Conservation (phyloP, 495 filamentous ascomycete genomes). For the Venustampulla echinocandica region DNA sequence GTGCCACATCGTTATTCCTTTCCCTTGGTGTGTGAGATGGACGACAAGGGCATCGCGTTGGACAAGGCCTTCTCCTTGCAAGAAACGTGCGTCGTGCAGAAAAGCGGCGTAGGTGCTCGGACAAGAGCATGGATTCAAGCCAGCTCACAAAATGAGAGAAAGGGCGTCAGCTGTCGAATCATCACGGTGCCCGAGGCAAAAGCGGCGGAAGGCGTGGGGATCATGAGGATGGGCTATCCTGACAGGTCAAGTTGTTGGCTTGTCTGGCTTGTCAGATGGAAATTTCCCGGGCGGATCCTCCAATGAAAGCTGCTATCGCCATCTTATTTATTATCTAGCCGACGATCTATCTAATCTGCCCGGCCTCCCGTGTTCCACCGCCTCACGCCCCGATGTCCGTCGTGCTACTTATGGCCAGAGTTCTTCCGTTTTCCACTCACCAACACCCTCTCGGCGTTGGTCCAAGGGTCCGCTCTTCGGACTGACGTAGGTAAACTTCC, state of each 20-base stretch:
- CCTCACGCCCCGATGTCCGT: too few relatives aligned
- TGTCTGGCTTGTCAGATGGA: too few relatives aligned
- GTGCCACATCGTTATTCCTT: too few relatives aligned
- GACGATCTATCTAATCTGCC: too few relatives aligned
- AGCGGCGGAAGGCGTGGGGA: too few relatives aligned
- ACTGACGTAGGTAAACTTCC: conserved; percentile 53
- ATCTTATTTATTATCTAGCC: too few relatives aligned
- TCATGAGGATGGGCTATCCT: too few relatives aligned
- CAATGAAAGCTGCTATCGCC: too few relatives aligned
- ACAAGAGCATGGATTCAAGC: not conserved
- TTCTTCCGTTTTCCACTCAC: conserved; percentile 68
- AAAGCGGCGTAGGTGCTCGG: conserved; percentile 2
- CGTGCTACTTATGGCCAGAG: conserved; percentile 59
- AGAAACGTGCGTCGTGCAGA: conserved; percentile 2
- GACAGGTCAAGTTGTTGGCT: too few relatives aligned
- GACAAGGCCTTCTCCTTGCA: conserved; percentile 1
- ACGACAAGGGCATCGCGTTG: not conserved
- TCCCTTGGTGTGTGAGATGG: conserved; percentile 3
- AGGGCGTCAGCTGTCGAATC: not conserved
- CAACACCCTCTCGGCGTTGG: conserved; percentile 29
- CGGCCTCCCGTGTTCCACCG: too few relatives aligned
- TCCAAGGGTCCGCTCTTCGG: conserved; percentile 20
- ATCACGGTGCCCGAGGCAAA: too few relatives aligned
- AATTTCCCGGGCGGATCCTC: too few relatives aligned
- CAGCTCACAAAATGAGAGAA: not conserved